Evolutionary conservation across 1,139 yeast species (phyloP).

Genomic region (Candida sojae): DNA sequence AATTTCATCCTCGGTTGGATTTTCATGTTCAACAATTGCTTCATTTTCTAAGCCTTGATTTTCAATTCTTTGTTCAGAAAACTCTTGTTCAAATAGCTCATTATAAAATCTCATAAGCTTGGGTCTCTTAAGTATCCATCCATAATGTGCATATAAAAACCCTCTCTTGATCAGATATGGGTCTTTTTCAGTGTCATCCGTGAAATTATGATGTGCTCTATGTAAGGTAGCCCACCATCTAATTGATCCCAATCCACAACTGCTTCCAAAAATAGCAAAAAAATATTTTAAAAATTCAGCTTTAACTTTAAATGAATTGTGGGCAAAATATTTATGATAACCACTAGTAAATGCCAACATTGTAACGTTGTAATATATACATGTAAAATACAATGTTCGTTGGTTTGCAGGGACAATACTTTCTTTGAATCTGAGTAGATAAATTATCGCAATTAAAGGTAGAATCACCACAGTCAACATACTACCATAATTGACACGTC

Average conservation of each 20-base stretch:
- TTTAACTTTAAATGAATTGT: conserved; percentile 50
- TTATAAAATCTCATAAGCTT: conserved; percentile 35
- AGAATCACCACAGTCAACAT: conserved; percentile 34
- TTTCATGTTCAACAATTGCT: conserved; percentile 10
- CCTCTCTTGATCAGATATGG: conserved; percentile 68
- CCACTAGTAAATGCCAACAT: conserved; percentile 44
- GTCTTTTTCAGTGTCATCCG: conserved; percentile 65
- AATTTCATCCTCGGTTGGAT: conserved; percentile 14
- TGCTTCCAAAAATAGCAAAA: conserved; percentile 57
- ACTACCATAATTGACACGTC: conserved; percentile 34
- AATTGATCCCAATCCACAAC: conserved; percentile 64
- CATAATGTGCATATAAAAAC: conserved; percentile 59
- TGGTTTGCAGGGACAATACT: conserved; percentile 26
- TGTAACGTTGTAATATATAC: conserved; percentile 39
- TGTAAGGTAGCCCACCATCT: conserved; percentile 67
- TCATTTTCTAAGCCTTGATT: conserved; percentile 11
- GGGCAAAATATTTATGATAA: conserved; percentile 54
- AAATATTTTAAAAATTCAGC: conserved; percentile 36
- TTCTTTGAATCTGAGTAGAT: conserved; percentile 19
- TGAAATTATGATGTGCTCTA: conserved; percentile 67
- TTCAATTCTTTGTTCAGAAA: conserved; percentile 26
- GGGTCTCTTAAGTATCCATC: conserved; percentile 62
- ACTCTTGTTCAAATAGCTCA: conserved; percentile 42
- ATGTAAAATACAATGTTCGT: conserved; percentile 31
- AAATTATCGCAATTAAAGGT: conserved; percentile 28